Percentiles rank a stretch among this genome's conserved stretches.
These are phyloP conservation scores for Urtica urens DNA, from an alignment of 306 rosid species.

Conservation along the genomic window DNA sequence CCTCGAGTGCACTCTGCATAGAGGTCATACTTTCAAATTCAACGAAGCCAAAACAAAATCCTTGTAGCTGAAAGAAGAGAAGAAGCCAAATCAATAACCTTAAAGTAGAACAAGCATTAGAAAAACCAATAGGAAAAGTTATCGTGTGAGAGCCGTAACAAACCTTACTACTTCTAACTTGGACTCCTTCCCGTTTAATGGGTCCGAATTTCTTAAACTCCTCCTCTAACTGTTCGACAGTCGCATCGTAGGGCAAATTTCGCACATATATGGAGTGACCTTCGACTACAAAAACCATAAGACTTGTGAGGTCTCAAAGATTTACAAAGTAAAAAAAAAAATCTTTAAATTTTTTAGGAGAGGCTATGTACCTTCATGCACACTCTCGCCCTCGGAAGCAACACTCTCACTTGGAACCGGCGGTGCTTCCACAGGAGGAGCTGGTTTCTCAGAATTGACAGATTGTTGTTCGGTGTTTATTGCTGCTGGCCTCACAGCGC, in stretches of 20 bases:
- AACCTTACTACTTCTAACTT: conserved; percentile 90
- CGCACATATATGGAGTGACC: conserved; percentile 90
- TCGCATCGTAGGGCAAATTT: conserved; percentile 81
- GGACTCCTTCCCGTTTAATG: conserved; percentile 85
- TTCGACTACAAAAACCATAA: conserved; percentile 37
- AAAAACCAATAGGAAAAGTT: conserved; percentile 9
- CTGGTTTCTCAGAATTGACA: conserved; percentile 33
- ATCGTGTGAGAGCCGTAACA: conserved; percentile 5
- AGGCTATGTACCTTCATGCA: conserved; percentile 58
- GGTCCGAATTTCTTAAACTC: conserved; percentile 85
- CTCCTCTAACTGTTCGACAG: conserved; percentile 74
- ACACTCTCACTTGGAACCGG: conserved; percentile 41
- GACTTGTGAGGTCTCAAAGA: background rate
- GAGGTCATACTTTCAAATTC: conserved; percentile 72
- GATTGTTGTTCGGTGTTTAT: conserved; percentile 42
- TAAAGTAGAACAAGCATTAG: background rate
- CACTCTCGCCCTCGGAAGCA: conserved; percentile 51
- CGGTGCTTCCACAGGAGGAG: conserved; percentile 38
- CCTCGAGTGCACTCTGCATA: conserved; percentile 80
- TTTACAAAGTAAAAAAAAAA: background rate
- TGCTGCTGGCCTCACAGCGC: conserved; percentile 35
- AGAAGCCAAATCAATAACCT: conserved; percentile 19
- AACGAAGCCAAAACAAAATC: conserved; percentile 93
- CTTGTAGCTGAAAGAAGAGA: conserved; percentile 54
- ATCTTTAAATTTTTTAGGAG: conserved; percentile 5